A percentile compares a stretch with the other conserved stretches of the same genome.
phyloP scores from a whole-genome alignment of 305 asterid genomes.

The Solanum chacoense region DNA sequence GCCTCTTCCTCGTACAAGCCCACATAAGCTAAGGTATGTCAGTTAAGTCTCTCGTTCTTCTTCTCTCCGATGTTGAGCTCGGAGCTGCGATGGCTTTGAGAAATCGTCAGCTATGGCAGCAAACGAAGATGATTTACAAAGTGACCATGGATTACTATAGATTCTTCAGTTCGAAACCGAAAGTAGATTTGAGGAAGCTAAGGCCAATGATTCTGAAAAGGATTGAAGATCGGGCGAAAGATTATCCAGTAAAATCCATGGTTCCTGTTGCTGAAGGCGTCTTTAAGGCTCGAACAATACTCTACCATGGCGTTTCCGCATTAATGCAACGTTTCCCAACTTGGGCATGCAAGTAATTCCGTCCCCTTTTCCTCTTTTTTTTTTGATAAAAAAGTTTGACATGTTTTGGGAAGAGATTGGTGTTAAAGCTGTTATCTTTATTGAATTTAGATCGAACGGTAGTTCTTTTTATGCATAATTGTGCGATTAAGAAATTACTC shows the following conservation, averaged over 20 bases:
- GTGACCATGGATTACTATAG: slow-evolving; percentile 7
- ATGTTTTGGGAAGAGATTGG: not conserved
- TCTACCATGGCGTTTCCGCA: slow-evolving; percentile 60
- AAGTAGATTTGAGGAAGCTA: slow-evolving; percentile 44
- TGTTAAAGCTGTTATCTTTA: not conserved
- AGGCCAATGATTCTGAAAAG: slow-evolving; percentile 71
- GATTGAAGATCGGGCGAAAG: slow-evolving; percentile 65
- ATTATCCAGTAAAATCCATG: slow-evolving; percentile 49
- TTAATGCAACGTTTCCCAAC: slow-evolving; percentile 52
- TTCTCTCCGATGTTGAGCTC: not conserved
- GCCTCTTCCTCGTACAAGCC: not conserved
- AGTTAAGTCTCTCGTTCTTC: not conserved
- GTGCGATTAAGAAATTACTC: not conserved
- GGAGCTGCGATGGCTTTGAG: slow-evolving; percentile 13
- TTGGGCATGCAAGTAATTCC: slow-evolving; percentile 83
- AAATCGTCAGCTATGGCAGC: slow-evolving; percentile 12
- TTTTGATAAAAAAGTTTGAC: not conserved
- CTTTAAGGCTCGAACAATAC: slow-evolving; percentile 38
- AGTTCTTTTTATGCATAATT: not conserved
- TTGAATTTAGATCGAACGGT: not conserved
- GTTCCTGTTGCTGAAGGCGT: slow-evolving; percentile 61
- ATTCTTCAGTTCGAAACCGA: slow-evolving; percentile 36
- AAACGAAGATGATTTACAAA: slow-evolving; percentile 8
- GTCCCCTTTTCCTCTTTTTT: not conserved
- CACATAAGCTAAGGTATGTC: not conserved